Evolutionary conservation across 495 filamentous ascomycete species (phyloP).

Genomic region (Aspergillus kassunensis): DNA sequence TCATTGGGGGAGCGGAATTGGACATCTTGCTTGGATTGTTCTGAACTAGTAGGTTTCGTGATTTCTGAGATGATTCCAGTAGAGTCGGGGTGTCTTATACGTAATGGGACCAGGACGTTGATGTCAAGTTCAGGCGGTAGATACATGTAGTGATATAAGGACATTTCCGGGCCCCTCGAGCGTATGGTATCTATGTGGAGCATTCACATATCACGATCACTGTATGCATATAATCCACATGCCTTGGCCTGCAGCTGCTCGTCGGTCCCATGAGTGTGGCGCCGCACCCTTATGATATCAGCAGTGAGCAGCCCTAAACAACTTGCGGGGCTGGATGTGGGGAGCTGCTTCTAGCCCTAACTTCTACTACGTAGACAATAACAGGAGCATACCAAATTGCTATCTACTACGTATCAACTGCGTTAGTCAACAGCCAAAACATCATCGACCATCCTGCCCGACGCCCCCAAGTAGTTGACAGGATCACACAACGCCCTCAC

Average conservation of each 20-base stretch:
- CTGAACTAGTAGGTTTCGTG: no score
- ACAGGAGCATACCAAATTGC: no score
- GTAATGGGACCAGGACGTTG: no score
- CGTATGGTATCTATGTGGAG: background rate
- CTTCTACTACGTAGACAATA: no score
- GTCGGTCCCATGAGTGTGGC: no score
- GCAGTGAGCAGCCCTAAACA: background rate
- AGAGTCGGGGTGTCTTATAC: no score
- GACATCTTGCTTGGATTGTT: no score
- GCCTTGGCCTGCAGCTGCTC: no score
- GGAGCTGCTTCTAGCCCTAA: background rate
- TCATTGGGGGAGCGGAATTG: conserved; percentile 23
- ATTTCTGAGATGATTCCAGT: no score
- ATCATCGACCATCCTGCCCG: conserved; percentile 47
- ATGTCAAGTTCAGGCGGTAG: background rate
- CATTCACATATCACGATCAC: no score
- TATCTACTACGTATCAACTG: no score
- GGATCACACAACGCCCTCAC: conserved; percentile 45
- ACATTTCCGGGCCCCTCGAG: background rate
- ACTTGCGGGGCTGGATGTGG: background rate
- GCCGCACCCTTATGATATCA: no score
- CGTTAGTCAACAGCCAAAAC: conserved; percentile 37
- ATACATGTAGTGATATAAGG: background rate
- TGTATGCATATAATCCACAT: conserved; percentile 2
- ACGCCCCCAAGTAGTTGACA: conserved; percentile 48